These are phyloP conservation scores for Arthrobotrys sphaeroides DNA, from an alignment of 2,329 filamentous ascomycete genomes.

Conservation along the genomic window DNA sequence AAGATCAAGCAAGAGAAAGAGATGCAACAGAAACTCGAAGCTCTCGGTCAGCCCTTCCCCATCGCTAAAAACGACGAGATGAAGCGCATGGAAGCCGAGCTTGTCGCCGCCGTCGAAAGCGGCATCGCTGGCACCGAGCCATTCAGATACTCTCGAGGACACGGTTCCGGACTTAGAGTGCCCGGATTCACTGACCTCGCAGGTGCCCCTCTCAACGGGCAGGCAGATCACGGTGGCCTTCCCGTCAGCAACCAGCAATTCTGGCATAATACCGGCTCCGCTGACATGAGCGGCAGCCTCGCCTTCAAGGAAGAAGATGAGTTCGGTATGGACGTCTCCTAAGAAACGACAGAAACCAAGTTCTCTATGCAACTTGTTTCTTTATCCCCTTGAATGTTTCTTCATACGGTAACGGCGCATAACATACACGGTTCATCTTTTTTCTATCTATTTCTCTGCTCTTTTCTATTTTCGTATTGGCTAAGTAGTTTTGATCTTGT, in stretches of 20 bases:
- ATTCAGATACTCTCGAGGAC: slow-evolving; percentile 85
- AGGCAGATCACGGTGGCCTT: slow-evolving; percentile 62
- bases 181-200: slow-evolving; percentile 92
- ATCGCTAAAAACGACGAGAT: slow-evolving; percentile 91
- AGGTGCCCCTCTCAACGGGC: slow-evolving; percentile 73
- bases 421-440: slow-evolving; percentile 51
- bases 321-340: slow-evolving; percentile 78
- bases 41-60: slow-evolving; percentile 78
- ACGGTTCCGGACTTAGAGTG: slow-evolving; percentile 86
- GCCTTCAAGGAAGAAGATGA: slow-evolving; percentile 96
- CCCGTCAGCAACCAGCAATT: slow-evolving; percentile 75
- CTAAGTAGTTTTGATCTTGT: slow-evolving; percentile 56
- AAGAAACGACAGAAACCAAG: slow-evolving; percentile 63
- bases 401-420: slow-evolving; percentile 53
- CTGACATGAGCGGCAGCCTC: slow-evolving; percentile 67
- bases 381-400: slow-evolving; percentile 47
- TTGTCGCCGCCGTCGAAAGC: slow-evolving; percentile 84
- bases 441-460: slow-evolving; percentile 25
- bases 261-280: slow-evolving; percentile 69
- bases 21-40: slow-evolving; percentile 73
- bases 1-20: slow-evolving; percentile 80
- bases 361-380: slow-evolving; percentile 50
- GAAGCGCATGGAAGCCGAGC: slow-evolving; percentile 91
- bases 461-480: slow-evolving; percentile 53
- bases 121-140: slow-evolving; percentile 69